Evolutionary conservation across 164 flowering plant species (phyloP), one percentile per base, ranked within the genome.

Genomic region (Vitis cinerea): DNA sequence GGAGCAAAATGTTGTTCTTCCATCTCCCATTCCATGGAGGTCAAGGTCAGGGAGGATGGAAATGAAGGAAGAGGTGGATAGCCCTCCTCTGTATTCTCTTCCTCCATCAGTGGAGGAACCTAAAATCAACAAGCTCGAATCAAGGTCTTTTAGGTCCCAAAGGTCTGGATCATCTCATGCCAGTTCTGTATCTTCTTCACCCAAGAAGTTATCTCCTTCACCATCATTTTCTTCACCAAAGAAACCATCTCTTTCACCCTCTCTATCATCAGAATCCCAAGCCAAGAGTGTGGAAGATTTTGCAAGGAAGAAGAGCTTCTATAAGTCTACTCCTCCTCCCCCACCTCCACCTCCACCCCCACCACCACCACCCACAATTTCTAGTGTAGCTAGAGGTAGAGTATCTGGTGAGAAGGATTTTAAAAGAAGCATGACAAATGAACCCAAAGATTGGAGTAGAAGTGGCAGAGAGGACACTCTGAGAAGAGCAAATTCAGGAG

Each of bases 11-110:
- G 86, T 81, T 48, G 94, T 90, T 0, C 93, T 84, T 78, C 94
- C 84, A 16, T 94, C 98, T 0, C 97, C 97, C 8, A 87, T 90
- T 78, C 97, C 97, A 37, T 90, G 95, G 97, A 52, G 93, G 66
- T 86, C 98, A 56, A 86, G 92, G 77, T 91, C 95, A 1, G 93
- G 90, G 17, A 86, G 88, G 70, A 71, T 89, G 83, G 90, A 87
- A 51, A 54, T 81, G 80, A 84, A 77, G 19, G 84, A 81, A 50
- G 84, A 80, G 13, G 16, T 50, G 30, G 72, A 72, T 8, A 72
- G 49, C 51, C 75, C 78, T 54, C 64, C 76, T 31, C 47, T 27
- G 13, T 56, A 64, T 76, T 29, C 71, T 69, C 73, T 71, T 64
- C 77, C 84, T 69, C 74, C 78, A 8, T 67, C 83, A 7, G 70